A percentile compares a stretch with the other conserved stretches of the same genome.
Evolutionary conservation across 805 yeast species (phyloP).

Genomic region (Candida sakaeoensis): DNA sequence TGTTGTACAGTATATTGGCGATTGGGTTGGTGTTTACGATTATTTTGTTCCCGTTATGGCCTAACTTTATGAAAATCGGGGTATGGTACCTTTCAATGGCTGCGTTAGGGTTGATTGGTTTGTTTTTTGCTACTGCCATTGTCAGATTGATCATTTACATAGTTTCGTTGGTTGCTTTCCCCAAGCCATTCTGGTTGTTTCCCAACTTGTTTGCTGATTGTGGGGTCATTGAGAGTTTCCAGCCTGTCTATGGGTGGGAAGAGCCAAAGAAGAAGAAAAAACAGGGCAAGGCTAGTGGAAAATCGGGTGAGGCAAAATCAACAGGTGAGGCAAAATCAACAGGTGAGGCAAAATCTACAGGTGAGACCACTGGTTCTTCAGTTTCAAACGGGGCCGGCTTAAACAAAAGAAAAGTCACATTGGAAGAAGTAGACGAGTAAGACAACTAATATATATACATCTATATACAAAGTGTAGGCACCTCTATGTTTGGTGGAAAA

Average conservation of each 20-base stretch:
- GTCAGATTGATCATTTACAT: slow-evolving; percentile 69
- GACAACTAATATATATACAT: too few relatives aligned
- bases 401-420: slow-evolving; percentile 30
- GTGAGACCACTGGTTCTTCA: slow-evolving; percentile 12
- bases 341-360: slow-evolving; percentile 4
- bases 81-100: slow-evolving; percentile 88
- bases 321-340: background rate
- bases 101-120: slow-evolving; percentile 65
- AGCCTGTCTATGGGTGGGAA: slow-evolving; percentile 85
- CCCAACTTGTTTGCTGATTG: slow-evolving; percentile 96
- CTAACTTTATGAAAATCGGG: slow-evolving; percentile 78
- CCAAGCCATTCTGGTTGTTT: slow-evolving; percentile 90
- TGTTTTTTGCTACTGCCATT: slow-evolving; percentile 75
- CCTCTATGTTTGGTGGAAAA: too few relatives aligned
- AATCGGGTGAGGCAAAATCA: slow-evolving; percentile 9
- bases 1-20: slow-evolving; percentile 61
- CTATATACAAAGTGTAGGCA: too few relatives aligned
- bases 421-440: slow-evolving; percentile 39
- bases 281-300: slow-evolving; percentile 10
- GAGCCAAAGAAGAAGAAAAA: slow-evolving; percentile 33
- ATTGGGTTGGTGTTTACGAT: slow-evolving; percentile 60
- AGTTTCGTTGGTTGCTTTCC: slow-evolving; percentile 52
- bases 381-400: slow-evolving; percentile 15
- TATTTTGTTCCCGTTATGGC: slow-evolving; percentile 93
- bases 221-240: slow-evolving; percentile 88